Conservation (phyloP, 2,329 filamentous ascomycete genomes). For the Endoconidiophora polonica region DNA sequence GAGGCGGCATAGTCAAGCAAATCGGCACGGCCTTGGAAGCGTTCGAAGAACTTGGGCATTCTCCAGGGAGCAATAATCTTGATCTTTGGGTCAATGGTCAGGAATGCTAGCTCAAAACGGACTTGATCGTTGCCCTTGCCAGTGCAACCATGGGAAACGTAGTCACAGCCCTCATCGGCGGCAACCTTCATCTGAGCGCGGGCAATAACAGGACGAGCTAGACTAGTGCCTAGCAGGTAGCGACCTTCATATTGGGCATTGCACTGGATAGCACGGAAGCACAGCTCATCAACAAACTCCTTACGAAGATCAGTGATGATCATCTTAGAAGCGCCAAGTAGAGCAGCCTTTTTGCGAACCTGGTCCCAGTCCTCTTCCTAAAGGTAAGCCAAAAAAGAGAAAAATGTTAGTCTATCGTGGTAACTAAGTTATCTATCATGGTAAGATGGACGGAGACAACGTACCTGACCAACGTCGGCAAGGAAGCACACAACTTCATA, state of each 20-base stretch:
- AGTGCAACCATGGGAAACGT: constrained; percentile 30
- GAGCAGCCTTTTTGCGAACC: constrained; percentile 25
- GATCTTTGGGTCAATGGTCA: constrained; percentile 42
- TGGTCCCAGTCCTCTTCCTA: constrained; percentile 18
- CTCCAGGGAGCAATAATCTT: constrained; percentile 64
- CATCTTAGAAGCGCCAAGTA: constrained; percentile 24
- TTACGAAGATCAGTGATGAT: constrained; percentile 43
- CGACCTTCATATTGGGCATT: constrained; percentile 45
- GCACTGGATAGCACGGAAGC: constrained; percentile 58
- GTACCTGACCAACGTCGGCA: constrained; percentile 50
- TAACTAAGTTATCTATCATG: not conserved
- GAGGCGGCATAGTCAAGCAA: constrained; percentile 54
- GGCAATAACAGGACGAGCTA: constrained; percentile 49
- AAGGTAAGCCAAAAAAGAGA: not conserved
- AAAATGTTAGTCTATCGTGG: not conserved
- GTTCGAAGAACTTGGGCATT: constrained; percentile 50
- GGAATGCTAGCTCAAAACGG: constrained; percentile 23
- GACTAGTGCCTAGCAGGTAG: constrained; percentile 29
- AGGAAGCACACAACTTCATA: constrained; percentile 24
- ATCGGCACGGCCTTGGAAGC: constrained; percentile 54
- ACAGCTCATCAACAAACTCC: constrained; percentile 60
- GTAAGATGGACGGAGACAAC: not conserved
- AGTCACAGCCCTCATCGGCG: constrained; percentile 19
- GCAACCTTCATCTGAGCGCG: constrained; percentile 37
- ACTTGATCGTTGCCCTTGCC: constrained; percentile 35